Conservation (phyloP, 1,284 basidiomycete species). For the Boletus semigastroideus region DNA sequence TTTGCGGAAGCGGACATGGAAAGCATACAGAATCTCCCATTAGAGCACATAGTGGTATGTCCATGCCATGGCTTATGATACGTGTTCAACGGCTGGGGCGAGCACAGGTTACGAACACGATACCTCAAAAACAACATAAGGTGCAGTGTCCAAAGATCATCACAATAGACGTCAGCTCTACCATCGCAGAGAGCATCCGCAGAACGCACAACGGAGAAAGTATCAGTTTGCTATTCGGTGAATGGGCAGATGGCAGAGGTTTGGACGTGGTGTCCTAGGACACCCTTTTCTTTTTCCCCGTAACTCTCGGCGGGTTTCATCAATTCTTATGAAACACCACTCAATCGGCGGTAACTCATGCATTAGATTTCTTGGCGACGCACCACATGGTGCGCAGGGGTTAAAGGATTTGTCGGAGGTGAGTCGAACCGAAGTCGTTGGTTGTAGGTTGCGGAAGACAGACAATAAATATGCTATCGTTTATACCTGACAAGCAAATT, state of each 20-base stretch:
- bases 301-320: not conserved
- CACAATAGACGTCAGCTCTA: constrained; percentile 85
- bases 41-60: constrained; percentile 88
- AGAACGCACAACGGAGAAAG: constrained; percentile 96
- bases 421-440: not conserved
- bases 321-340: not conserved
- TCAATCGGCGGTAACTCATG: not conserved
- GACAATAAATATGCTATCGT: not conserved
- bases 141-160: constrained; percentile 60
- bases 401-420: not conserved
- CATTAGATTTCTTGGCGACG: not conserved
- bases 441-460: not conserved
- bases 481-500: not conserved
- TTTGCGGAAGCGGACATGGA: constrained; percentile 85
- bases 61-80: constrained; percentile 20
- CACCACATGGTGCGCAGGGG: not conserved
- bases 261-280: constrained; percentile 38
- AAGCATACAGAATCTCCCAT: constrained; percentile 73
- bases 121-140: constrained; percentile 64
- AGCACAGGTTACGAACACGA: constrained; percentile 72
- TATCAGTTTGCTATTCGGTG: constrained; percentile 79
- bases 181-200: constrained; percentile 94
- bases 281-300: not conserved
- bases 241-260: constrained; percentile 59
- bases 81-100: not conserved